A percentile compares a stretch with the other conserved stretches of the same genome.
Conservation (phyloP, 202 grass and related monocot genomes). For the Saccharum hybrid region DNA sequence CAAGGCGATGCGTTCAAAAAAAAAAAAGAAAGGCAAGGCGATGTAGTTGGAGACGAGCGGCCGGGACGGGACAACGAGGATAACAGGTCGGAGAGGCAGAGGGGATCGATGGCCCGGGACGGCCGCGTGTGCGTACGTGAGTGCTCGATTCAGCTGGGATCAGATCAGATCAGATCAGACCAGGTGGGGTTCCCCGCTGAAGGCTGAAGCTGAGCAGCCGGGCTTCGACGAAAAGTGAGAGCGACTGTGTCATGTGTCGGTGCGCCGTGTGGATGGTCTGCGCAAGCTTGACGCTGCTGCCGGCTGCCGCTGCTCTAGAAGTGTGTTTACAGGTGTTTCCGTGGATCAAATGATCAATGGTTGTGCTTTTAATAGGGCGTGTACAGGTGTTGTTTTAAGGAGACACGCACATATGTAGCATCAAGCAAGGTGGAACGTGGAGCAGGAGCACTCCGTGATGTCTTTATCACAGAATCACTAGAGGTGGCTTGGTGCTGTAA, state of each 20-base stretch:
- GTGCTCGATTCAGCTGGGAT: neutral
- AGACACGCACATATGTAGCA: neutral
- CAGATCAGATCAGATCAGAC: neutral
- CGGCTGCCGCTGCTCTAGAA: neutral
- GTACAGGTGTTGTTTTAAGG: neutral
- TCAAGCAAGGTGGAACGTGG: neutral
- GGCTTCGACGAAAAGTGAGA: neutral
- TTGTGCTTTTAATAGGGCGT: neutral
- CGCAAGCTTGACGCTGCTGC: too few relatives aligned
- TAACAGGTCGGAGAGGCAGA: neutral
- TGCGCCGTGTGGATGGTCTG: too few relatives aligned
- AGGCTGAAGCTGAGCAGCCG: neutral
- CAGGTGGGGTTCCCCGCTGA: neutral
- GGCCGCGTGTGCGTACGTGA: neutral
- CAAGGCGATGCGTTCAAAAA: too few relatives aligned
- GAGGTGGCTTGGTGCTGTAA: neutral
- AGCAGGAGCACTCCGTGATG: neutral
- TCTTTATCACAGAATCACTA: neutral
- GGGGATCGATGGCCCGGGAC: neutral
- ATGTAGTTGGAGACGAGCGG: constrained; percentile 10
- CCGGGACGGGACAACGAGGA: neutral
- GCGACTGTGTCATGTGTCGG: neutral
- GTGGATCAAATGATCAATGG: neutral
- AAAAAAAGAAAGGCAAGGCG: neutral
- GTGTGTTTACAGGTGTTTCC: neutral